phyloP scores from a whole-genome alignment of 176 grass and related monocot species.

The Calamus simplicifolius region DNA sequence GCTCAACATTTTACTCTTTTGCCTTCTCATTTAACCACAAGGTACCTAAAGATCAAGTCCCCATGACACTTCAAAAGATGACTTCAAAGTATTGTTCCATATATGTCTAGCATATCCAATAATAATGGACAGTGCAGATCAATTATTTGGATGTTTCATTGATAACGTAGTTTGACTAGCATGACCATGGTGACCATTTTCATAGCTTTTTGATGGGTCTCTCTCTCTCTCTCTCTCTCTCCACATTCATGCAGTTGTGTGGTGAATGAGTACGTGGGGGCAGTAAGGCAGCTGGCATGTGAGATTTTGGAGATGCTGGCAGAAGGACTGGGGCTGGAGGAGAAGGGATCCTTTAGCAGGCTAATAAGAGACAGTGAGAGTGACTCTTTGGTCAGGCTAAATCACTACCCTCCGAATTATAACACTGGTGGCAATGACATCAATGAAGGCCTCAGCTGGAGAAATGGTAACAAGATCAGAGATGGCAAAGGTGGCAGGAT shows the following conservation, averaged over 20 bases:
- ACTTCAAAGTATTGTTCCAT: too few species aligned
- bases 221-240: conserved; percentile 17
- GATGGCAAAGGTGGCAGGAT: conserved; percentile 7
- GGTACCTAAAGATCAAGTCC: conserved; percentile 28
- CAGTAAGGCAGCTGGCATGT: conserved; percentile 70
- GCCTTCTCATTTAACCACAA: background rate
- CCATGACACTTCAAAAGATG: background rate
- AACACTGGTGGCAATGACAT: too few species aligned
- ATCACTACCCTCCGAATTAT: conserved; percentile 66
- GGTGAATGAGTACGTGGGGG: conserved; percentile 80
- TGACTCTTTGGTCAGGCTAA: conserved; percentile 85
- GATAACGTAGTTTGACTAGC: too few species aligned
- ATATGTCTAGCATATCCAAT: too few species aligned
- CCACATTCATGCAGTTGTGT: conserved; percentile 45
- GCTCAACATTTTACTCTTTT: background rate
- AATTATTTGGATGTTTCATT: too few species aligned
- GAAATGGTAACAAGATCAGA: too few species aligned
- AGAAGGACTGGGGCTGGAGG: conserved; percentile 65
- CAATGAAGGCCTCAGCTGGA: too few species aligned
- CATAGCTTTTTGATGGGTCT: conserved; percentile 6
- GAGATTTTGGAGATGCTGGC: conserved; percentile 81
- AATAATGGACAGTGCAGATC: too few species aligned
- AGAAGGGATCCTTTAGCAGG: conserved; percentile 53
- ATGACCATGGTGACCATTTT: too few species aligned
- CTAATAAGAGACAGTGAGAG: conserved; percentile 57